phyloP scores from a whole-genome alignment of 2,329 filamentous ascomycete species.

The Bipolaris gigantea region DNA sequence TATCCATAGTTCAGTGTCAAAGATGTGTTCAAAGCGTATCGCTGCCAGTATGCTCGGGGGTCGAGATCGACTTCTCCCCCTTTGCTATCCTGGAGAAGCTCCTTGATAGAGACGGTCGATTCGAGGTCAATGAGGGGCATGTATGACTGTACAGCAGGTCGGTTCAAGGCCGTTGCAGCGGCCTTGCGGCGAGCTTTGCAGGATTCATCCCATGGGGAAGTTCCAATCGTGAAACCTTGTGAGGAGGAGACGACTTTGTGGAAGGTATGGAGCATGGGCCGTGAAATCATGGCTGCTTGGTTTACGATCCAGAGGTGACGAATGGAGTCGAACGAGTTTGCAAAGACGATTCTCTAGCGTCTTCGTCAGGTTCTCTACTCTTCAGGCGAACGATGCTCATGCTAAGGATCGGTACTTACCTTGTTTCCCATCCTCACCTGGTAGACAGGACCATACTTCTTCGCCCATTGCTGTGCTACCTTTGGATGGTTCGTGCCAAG shows the following conservation, averaged over 20 bases:
- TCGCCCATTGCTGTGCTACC: conserved; percentile 50
- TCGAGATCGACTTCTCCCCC: conserved; percentile 67
- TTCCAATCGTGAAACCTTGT: conserved; percentile 80
- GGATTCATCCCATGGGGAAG: conserved; percentile 80
- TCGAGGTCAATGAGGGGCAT: conserved; percentile 83
- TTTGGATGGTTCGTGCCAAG: conserved; percentile 52
- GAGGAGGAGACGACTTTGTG: conserved; percentile 54
- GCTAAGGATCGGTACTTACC: conserved; percentile 44
- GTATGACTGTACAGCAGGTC: conserved; percentile 74
- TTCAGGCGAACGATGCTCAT: too few relatives aligned
- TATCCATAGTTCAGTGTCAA: conserved; percentile 79
- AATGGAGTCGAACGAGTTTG: conserved; percentile 76
- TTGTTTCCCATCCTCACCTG: conserved; percentile 65
- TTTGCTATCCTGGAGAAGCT: conserved; percentile 67
- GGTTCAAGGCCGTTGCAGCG: conserved; percentile 75
- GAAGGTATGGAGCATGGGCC: conserved; percentile 79
- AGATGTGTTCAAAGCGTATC: conserved; percentile 75
- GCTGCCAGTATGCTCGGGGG: conserved; percentile 72
- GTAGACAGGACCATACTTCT: conserved; percentile 55
- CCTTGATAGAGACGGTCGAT: conserved; percentile 69
- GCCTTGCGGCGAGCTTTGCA: conserved; percentile 77
- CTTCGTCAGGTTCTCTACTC: conserved; percentile 3
- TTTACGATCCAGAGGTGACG: conserved; percentile 76
- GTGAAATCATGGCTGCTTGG: conserved; percentile 74
- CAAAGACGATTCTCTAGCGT: conserved; percentile 68